Conservation (phyloP, 116 monocot genomes). For the Posidonia oceanica region DNA sequence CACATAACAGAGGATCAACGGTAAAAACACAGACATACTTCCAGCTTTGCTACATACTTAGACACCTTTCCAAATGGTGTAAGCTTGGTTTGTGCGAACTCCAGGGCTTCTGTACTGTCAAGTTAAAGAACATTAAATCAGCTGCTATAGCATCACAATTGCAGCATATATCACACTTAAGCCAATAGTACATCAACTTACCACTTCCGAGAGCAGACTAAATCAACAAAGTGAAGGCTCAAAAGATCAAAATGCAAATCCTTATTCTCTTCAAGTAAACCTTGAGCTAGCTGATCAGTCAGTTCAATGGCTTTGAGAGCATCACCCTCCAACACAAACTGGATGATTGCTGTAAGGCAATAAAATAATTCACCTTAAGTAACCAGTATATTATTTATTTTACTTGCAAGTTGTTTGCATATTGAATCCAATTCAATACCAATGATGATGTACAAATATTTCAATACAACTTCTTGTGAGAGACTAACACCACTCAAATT, state of each 20-base stretch:
- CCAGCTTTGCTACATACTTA: constrained; percentile 76
- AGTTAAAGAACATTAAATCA: constrained; percentile 5
- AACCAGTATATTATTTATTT: no score
- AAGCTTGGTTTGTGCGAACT: constrained; percentile 74
- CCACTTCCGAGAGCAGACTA: constrained; percentile 64
- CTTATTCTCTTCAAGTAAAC: constrained; percentile 68
- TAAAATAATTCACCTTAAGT: no score
- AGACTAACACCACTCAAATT: no score
- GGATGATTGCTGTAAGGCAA: constrained; percentile 44
- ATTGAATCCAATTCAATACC: no score
- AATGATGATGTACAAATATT: no score
- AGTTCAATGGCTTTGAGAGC: constrained; percentile 77
- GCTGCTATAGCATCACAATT: not conserved
- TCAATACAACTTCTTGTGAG: no score
- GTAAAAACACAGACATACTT: constrained; percentile 38
- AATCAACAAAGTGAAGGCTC: constrained; percentile 83
- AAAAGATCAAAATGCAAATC: constrained; percentile 91
- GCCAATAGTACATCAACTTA: constrained; percentile 7
- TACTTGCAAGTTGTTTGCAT: no score
- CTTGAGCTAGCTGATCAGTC: constrained; percentile 64
- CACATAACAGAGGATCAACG: not conserved
- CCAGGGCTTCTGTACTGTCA: constrained; percentile 92
- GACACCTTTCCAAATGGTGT: constrained; percentile 66
- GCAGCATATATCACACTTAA: not conserved
- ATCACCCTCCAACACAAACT: constrained; percentile 66